phyloP scores from a whole-genome alignment of 441 rosid species.

The Cnidoscolus chayamansa region DNA sequence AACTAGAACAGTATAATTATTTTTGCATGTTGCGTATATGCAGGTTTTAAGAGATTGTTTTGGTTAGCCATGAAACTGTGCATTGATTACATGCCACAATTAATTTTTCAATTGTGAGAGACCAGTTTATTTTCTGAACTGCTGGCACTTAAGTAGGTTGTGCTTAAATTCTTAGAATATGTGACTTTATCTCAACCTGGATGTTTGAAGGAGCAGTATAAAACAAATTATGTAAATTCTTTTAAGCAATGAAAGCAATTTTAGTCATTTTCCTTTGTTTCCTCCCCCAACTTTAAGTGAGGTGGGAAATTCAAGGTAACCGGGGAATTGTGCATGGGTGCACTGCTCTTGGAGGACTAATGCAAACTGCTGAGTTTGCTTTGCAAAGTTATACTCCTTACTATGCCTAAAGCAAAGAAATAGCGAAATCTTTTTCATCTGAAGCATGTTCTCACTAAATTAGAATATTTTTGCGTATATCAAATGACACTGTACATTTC shows the following conservation, averaged over 20 bases:
- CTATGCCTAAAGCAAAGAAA: not conserved
- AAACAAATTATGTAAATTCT: not conserved
- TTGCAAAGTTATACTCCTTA: no score
- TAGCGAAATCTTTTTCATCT: no score
- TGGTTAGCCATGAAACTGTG: not conserved
- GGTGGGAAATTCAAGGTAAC: not conserved
- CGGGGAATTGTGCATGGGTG: not conserved
- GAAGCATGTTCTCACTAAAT: not conserved
- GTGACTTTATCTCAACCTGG: not conserved
- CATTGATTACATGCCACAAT: not conserved
- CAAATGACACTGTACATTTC: not conserved
- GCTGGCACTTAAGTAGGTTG: not conserved
- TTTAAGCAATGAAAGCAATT: not conserved
- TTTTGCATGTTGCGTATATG: not conserved
- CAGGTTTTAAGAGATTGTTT: not conserved
- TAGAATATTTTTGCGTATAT: not conserved
- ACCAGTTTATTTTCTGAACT: not conserved
- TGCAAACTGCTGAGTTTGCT: no score
- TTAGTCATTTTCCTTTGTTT: not conserved
- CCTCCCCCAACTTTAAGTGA: not conserved
- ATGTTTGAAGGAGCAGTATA: not conserved
- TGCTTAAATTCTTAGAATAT: not conserved
- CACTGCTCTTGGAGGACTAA: not conserved
- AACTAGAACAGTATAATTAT: no score
- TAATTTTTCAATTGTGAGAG: not conserved